Conservation (phyloP, 2,329 filamentous ascomycete genomes). For the Coniochaeta prunicola region DNA sequence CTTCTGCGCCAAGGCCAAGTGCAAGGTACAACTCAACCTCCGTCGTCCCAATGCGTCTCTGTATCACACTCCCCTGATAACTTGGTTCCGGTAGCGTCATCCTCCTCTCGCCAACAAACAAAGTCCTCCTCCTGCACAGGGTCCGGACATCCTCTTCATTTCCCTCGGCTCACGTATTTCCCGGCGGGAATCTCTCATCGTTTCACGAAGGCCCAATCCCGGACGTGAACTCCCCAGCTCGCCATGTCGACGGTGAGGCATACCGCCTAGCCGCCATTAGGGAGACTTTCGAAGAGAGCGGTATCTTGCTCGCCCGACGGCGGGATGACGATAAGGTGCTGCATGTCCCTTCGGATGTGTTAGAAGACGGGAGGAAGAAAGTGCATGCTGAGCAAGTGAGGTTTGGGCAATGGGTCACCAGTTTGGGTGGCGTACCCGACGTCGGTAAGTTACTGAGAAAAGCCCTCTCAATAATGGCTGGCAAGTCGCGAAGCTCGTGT, state of each 20-base stretch:
- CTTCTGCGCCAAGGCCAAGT: slow-evolving; percentile 51
- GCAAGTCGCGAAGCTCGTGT: too few species aligned
- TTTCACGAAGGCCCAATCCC: slow-evolving; percentile 64
- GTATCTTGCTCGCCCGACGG: slow-evolving; percentile 65
- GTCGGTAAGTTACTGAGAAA: slow-evolving; percentile 36
- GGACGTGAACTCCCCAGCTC: slow-evolving; percentile 33
- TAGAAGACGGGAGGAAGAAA: slow-evolving; percentile 57
- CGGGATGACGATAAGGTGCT: slow-evolving; percentile 37
- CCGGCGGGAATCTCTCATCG: slow-evolving; percentile 75
- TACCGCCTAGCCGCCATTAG: slow-evolving; percentile 82
- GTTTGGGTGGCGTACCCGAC: slow-evolving; percentile 55
- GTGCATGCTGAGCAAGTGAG: slow-evolving; percentile 60
- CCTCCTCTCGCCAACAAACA: slow-evolving; percentile 77
- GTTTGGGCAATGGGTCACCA: slow-evolving; percentile 59
- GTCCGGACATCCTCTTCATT: slow-evolving; percentile 79
- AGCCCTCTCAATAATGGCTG: too few species aligned
- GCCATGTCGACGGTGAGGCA: slow-evolving; percentile 63
- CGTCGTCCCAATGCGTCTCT: not conserved
- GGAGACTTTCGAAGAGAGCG: slow-evolving; percentile 93
- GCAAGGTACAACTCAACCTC: slow-evolving; percentile 39
- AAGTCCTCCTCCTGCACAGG: slow-evolving; percentile 81
- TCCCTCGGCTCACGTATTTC: slow-evolving; percentile 89
- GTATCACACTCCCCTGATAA: too few species aligned
- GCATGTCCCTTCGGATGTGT: slow-evolving; percentile 49
- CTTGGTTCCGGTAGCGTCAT: slow-evolving; percentile 60